Evolutionary conservation across 164 flowering plant genomes (phyloP).

Genomic region (Euptelea pleiosperma): DNA sequence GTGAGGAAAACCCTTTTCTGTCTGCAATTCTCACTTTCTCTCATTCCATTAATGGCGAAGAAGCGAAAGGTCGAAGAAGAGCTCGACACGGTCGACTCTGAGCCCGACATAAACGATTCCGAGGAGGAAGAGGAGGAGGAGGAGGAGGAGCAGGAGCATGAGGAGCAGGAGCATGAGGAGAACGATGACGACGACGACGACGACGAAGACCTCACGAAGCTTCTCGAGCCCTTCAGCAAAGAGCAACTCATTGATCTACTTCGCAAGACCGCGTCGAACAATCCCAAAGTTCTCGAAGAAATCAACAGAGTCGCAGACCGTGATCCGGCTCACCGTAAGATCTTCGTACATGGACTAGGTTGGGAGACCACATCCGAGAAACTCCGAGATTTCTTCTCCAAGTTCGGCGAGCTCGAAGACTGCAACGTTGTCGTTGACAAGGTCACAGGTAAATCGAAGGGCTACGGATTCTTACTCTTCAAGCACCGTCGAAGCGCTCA

Average conservation of each 20-base stretch:
- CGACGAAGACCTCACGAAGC: conserved; percentile 21
- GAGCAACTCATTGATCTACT: conserved; percentile 54
- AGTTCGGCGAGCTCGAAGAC: conserved; percentile 42
- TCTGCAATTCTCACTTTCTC: too few relatives aligned
- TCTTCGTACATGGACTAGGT: conserved; percentile 50
- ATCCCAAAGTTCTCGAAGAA: conserved; percentile 27
- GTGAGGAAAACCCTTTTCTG: too few relatives aligned
- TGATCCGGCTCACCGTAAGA: conserved; percentile 44
- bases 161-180: too few relatives aligned
- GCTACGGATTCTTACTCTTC: conserved; percentile 43
- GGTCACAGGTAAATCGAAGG: conserved; percentile 39
- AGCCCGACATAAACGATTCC: too few relatives aligned
- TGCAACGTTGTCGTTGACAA: conserved; percentile 40
- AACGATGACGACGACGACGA: not conserved
- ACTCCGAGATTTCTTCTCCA: conserved; percentile 27
- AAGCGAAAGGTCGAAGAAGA: conserved; percentile 23
- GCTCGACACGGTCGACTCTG: not conserved
- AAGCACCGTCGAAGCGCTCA: conserved; percentile 33
- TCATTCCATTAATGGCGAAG: conserved; percentile 22
- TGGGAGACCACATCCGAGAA: conserved; percentile 43
- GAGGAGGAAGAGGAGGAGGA: too few relatives aligned
- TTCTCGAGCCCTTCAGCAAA: conserved; percentile 41
- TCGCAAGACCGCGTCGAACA: conserved; percentile 22
- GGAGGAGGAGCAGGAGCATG: too few relatives aligned
- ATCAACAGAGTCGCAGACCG: conserved; percentile 44